A percentile compares a stretch with the other conserved stretches of the same genome.
Evolutionary conservation across 306 rosid genomes (phyloP).

Genomic region (Rosa rugosa): DNA sequence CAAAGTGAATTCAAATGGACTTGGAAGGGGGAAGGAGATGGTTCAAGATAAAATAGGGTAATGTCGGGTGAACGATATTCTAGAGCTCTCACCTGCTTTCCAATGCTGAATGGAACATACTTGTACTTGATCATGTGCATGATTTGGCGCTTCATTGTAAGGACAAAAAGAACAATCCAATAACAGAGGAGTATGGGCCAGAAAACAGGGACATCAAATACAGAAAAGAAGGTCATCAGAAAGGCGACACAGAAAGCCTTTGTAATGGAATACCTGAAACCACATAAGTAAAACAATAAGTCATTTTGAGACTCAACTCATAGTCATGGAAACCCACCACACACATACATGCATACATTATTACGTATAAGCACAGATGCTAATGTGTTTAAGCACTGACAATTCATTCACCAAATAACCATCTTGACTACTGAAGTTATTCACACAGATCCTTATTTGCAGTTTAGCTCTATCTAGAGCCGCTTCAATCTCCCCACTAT

Average conservation of each 20-base stretch:
- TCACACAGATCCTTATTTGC: neutral
- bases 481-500: neutral
- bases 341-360: neutral
- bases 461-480: neutral
- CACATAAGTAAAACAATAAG: conserved; percentile 6
- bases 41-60: neutral
- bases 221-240: conserved; percentile 61
- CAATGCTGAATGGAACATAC: conserved; percentile 60
- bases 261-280: conserved; percentile 65
- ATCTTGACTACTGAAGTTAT: neutral
- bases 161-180: conserved; percentile 62
- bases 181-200: conserved; percentile 69
- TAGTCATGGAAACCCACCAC: neutral
- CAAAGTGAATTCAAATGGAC: neutral
- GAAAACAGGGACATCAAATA: conserved; percentile 68
- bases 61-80: conserved; percentile 8
- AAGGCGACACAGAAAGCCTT: conserved; percentile 64
- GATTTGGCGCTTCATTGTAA: conserved; percentile 79
- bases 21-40: neutral
- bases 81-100: conserved; percentile 54
- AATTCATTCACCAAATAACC: neutral
- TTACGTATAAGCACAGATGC: neutral
- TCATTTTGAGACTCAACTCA: neutral
- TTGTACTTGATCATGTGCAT: conserved; percentile 68
- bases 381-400: neutral